Evolutionary conservation across 352 stramenopile species (phyloP).

Genomic region (Phytophthora nicotianae): DNA sequence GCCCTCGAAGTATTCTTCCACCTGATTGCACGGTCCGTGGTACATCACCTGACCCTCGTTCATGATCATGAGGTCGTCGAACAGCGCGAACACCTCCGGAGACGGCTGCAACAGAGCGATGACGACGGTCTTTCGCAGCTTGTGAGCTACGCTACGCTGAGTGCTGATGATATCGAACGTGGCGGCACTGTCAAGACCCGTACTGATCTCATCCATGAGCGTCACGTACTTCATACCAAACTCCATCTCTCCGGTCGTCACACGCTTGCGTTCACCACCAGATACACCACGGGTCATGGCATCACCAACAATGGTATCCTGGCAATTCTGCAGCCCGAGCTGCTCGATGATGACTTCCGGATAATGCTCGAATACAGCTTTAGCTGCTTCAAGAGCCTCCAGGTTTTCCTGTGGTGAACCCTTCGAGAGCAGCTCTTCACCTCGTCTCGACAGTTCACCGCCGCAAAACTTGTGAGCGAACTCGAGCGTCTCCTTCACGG

Average conservation of each 20-base stretch:
- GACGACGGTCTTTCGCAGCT: constrained; percentile 38
- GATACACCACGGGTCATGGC: constrained; percentile 63
- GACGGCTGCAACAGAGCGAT: constrained; percentile 85
- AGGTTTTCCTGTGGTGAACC: constrained; percentile 36
- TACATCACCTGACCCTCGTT: constrained; percentile 28
- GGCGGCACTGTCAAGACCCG: constrained; percentile 29
- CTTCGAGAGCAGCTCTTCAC: constrained; percentile 20
- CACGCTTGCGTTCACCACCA: constrained; percentile 66
- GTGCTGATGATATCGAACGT: constrained; percentile 30
- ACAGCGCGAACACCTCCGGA: constrained; percentile 89
- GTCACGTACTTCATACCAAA: background rate
- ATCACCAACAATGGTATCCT: constrained; percentile 18
- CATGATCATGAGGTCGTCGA: constrained; percentile 59
- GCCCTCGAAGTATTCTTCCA: background rate
- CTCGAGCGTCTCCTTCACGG: constrained; percentile 40
- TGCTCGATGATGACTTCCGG: constrained; percentile 15
- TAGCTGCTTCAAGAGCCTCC: constrained; percentile 16
- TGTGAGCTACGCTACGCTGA: constrained; percentile 24
- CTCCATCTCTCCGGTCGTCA: constrained; percentile 70
- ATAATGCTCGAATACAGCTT: constrained; percentile 15
- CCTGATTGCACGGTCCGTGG: background rate
- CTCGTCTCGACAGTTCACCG: constrained; percentile 26
- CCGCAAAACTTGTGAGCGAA: constrained; percentile 38
- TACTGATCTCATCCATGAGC: background rate
- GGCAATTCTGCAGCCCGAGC: constrained; percentile 10